Evolutionary conservation across 2,329 filamentous ascomycete genomes (phyloP).

Genomic region (Fusarium albosuccineum): DNA sequence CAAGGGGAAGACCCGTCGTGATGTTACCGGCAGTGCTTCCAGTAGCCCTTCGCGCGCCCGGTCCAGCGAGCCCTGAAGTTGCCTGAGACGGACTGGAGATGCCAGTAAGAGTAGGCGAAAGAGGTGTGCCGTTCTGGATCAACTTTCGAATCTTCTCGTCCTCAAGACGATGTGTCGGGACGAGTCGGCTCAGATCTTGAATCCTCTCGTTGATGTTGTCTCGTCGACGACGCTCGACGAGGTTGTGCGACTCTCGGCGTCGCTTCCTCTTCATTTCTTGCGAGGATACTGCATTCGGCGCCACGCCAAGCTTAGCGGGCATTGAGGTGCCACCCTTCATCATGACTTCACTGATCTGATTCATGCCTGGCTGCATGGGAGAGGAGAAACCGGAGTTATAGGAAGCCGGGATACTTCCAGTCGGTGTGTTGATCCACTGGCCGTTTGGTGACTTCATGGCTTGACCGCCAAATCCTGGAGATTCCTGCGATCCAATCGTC

Average conservation of each 20-base stretch:
- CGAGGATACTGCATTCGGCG: conserved; percentile 71
- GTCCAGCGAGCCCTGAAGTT: conserved; percentile 88
- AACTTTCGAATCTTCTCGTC: conserved; percentile 98
- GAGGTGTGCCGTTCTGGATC: conserved; percentile 89
- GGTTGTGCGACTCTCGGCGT: conserved; percentile 93
- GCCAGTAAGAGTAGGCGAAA: conserved; percentile 84
- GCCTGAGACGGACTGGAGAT: conserved; percentile 78
- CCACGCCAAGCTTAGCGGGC: conserved; percentile 83
- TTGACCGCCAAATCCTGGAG: conserved; percentile 79
- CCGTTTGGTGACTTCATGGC: conserved; percentile 89
- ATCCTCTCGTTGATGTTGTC: conserved; percentile 99
- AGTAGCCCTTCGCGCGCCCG: conserved; percentile 83
- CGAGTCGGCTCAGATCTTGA: conserved; percentile 93
- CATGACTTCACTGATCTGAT: conserved; percentile 90
- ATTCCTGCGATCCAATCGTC: conserved; percentile 76
- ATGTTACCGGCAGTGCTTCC: conserved; percentile 81
- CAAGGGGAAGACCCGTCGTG: conserved; percentile 90
- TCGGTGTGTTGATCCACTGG: conserved; percentile 90
- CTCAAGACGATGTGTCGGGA: conserved; percentile 91
- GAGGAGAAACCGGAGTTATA: conserved; percentile 91
- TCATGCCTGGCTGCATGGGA: conserved; percentile 76
- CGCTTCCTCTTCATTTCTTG: conserved; percentile 95
- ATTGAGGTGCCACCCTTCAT: conserved; percentile 90
- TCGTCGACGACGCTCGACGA: conserved; percentile 92
- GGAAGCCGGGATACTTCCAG: conserved; percentile 82